phyloP scores from a whole-genome alignment of 306 rosid genomes.

The Oemleria cerasiformis region DNA sequence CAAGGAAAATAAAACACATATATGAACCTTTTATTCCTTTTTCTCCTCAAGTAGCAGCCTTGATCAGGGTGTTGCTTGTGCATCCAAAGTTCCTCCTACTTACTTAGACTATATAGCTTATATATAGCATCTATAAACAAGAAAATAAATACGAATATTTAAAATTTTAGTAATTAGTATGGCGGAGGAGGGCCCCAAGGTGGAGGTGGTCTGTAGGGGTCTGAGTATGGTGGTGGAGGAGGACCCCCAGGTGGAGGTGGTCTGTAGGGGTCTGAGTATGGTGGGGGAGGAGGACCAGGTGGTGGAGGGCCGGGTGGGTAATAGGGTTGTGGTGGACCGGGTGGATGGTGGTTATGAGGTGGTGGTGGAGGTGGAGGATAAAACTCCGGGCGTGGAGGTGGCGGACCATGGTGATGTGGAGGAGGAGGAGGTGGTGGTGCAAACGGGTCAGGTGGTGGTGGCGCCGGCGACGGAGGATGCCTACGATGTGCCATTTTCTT shows the following conservation, averaged over 20 bases:
- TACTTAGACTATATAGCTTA: background rate
- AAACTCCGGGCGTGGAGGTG: slow-evolving; percentile 3
- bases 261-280: slow-evolving; percentile 19
- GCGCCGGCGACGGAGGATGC: slow-evolving; percentile 1
- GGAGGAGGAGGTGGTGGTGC: slow-evolving; percentile 22
- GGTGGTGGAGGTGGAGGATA: slow-evolving; percentile 17
- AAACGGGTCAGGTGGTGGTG: slow-evolving; percentile 6
- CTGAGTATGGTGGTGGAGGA: slow-evolving; percentile 27
- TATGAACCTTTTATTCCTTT: background rate
- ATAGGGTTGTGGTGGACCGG: slow-evolving; percentile 24
- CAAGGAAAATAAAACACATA: too few species aligned
- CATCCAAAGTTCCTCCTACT: background rate
- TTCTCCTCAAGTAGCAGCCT: background rate
- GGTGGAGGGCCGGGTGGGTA: slow-evolving; percentile 16
- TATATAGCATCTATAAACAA: too few species aligned
- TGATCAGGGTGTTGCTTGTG: background rate
- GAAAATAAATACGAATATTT: too few species aligned
- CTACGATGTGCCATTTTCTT: slow-evolving; percentile 10
- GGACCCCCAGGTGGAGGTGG: slow-evolving; percentile 23
- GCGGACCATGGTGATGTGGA: slow-evolving; percentile 5
- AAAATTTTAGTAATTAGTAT: too few species aligned
- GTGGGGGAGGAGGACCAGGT: slow-evolving; percentile 29
- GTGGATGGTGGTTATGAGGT: slow-evolving; percentile 18
- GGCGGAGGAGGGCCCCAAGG: too few species aligned
- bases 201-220: too few species aligned